Base-by-base conservation (phyloP, 805 yeast genomes). In the Cyberlindnera xylosilytica region DNA sequence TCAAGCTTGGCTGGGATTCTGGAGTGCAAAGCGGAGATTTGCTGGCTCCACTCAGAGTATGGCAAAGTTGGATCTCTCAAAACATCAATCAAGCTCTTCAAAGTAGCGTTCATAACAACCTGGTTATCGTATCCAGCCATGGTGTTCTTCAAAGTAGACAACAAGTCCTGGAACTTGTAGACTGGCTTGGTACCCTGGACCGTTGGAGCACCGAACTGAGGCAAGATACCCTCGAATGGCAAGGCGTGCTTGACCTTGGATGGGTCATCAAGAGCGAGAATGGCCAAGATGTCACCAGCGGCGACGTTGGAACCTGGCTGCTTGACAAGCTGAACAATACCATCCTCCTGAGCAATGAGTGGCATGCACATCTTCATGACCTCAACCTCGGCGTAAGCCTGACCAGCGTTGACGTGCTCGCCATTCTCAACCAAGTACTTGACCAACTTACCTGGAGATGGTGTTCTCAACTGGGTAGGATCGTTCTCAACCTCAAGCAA, bases 331-430 rank as follows among this genome's bases (percentile, higher is more conserved):
- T 91, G 97, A 41, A 90, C 87, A 45, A 77, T 73, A 75, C 99
- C 99, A 58, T 86, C 84, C 65, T 91, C 99, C 65, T 82, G 87
- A 17, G 97, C 91, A 59, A 90, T 71, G 57, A 93, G 76, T 38
- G 99, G 97, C 97, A 93, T 93, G 68, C 90, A 89, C 99, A 93
- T 93, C 69, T 93, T 93, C 99, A 93, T 93, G 53, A 93, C 99
- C 70, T 93, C 99, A 44, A 93, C 97, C 70, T 93, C 99, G 32
- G 99, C 99, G 60, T 79, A 95, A 35, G 97, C 82, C 69, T 91
- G 95, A 47, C 98, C 98, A 46, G 93, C 81, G 39, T 66, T 68
- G 56, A 93, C 78, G 60, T 91, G 98, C 51, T 91, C 99, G 53
- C 99, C 99, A 56, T 83, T 84, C 61, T 95, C 98, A 48, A 93